Percentiles rank a stretch among this genome's conserved stretches.
These are phyloP conservation scores for Pythium pectinolyticum DNA, from an alignment of 352 stramenopile genomes.

Conservation along the genomic window DNA sequence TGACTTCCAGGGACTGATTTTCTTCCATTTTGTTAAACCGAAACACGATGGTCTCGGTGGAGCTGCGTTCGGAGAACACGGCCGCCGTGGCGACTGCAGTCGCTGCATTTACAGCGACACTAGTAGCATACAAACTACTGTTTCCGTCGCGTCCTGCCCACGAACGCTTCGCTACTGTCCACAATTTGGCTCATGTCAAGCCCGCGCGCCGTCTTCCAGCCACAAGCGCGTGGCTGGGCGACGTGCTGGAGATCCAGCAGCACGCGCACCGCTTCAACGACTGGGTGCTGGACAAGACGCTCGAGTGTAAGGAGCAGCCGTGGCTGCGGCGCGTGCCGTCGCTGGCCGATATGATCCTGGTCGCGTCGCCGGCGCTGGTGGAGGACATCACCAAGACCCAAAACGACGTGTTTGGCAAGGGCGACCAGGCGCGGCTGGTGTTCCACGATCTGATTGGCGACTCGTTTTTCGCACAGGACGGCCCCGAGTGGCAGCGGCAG, in stretches of 20 bases:
- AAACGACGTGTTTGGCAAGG: slow-evolving; percentile 19
- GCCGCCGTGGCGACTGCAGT: slow-evolving; percentile 2
- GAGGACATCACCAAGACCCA: slow-evolving; percentile 28
- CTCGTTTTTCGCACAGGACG: slow-evolving; percentile 25
- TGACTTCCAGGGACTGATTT: too few relatives aligned
- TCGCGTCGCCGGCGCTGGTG: slow-evolving; percentile 16
- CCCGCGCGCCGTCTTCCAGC: slow-evolving; percentile 1
- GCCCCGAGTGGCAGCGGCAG: slow-evolving; percentile 18
- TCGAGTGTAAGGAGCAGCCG: slow-evolving; percentile 11
- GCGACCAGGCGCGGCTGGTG: slow-evolving; percentile 2
- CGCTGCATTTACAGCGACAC: not conserved
- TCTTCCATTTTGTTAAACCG: too few relatives aligned
- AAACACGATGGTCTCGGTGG: not conserved
- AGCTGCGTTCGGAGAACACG: not conserved
- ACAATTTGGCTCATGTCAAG: slow-evolving; percentile 13
- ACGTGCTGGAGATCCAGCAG: slow-evolving; percentile 3
- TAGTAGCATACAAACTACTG: slow-evolving; percentile 23
- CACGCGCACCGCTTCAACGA: slow-evolving; percentile 20
- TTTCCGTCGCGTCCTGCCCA: slow-evolving; percentile 2
- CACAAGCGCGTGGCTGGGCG: not conserved
- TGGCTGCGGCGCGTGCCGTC: slow-evolving; percentile 15
- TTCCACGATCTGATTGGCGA: slow-evolving; percentile 23
- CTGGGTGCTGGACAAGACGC: slow-evolving; percentile 20
- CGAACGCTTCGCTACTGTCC: slow-evolving; percentile 3
- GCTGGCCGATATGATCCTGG: slow-evolving; percentile 19